Evolutionary conservation across 2,329 filamentous ascomycete species (phyloP), one percentile per base, ranked within the genome.

Genomic region (Aspergillus spinulosporus): DNA sequence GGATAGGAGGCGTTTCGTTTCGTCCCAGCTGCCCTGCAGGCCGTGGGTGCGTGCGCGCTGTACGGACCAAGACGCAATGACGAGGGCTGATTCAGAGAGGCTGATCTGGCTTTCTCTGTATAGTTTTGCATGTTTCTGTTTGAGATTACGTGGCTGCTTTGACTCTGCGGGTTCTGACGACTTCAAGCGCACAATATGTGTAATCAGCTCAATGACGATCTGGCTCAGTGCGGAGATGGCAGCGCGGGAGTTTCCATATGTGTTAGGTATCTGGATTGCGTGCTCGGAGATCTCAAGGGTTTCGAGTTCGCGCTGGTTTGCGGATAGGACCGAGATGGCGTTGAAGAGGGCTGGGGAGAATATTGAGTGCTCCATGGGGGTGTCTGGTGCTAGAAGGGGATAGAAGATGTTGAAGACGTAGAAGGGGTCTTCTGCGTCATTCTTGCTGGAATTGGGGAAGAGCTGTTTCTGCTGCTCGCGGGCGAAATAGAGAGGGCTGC

Each of bases 391-490:
- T 9, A 74, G 63, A 9, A 75, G 66, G n/a, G 76, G 76, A 60
- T 78, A 76, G 49, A 68, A 72, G n/a, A 75, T 61, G 54, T 74
- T 77, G 62, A 78, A 77, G 12, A 78, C 72, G 54, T 76, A 78
- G 57, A 75, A 78, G 48, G 72, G 72, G 37, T 75, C 67, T 32
- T 74, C 69, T 2, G 49, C 52, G 5, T 65, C 61, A 8, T 64
- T 68, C n/a, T 62, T 61, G 7, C 34, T 37, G 14, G 67, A 52
- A 28, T 70, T 63, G 7, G 72, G 71, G 53, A 70, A 74, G 57
- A 69, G 61, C 56, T 72, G 66, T 31, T 66, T 57, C 39, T 74
- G 70, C 32, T 70, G 66, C 28, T 62, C 62, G 52, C 72, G 74
- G 31, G 72, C 72, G 34, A 70, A 56, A 26, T 68, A 64, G 2